Evolutionary conservation across 2,329 filamentous ascomycete species (phyloP).

Genomic region (Thielaviopsis musarum): DNA sequence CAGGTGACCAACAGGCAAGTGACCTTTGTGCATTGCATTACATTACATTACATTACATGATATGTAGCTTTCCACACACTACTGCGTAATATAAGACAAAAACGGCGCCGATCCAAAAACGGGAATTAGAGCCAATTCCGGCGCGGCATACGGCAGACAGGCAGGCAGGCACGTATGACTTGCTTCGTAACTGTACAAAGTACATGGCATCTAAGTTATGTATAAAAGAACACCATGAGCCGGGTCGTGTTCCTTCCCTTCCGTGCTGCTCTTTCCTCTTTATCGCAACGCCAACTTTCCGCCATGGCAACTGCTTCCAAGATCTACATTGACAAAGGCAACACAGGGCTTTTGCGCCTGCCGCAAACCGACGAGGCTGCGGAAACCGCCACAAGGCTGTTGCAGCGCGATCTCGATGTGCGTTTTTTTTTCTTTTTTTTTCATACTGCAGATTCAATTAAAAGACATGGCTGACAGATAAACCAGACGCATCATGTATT

Average conservation of each 20-base stretch:
- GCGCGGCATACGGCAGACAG: too few species aligned
- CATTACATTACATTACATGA: too few species aligned
- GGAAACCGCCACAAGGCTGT: slow-evolving; percentile 42
- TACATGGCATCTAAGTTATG: too few species aligned
- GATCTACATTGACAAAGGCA: slow-evolving; percentile 29
- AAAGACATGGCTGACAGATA: neutral
- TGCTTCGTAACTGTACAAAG: too few species aligned
- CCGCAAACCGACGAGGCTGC: slow-evolving; percentile 41
- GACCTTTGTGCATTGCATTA: neutral
- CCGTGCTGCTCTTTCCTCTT: neutral
- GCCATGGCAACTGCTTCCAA: slow-evolving; percentile 31
- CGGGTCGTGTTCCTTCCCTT: too few species aligned
- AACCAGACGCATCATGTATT: slow-evolving; percentile 51
- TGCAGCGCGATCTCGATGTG: slow-evolving; percentile 60
- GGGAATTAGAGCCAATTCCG: too few species aligned
- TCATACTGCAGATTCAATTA: neutral
- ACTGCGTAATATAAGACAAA: too few species aligned
- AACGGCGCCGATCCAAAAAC: too few species aligned
- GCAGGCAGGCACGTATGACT: too few species aligned
- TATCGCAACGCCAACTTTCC: neutral
- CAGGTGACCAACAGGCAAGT: neutral
- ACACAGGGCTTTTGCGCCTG: slow-evolving; percentile 33
- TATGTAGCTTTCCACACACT: too few species aligned
- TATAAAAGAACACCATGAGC: too few species aligned
- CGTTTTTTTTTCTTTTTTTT: slow-evolving; percentile 1